Base-by-base conservation (phyloP, 192 early-diverging fungal species). In the Linnemannia exigua region DNA sequence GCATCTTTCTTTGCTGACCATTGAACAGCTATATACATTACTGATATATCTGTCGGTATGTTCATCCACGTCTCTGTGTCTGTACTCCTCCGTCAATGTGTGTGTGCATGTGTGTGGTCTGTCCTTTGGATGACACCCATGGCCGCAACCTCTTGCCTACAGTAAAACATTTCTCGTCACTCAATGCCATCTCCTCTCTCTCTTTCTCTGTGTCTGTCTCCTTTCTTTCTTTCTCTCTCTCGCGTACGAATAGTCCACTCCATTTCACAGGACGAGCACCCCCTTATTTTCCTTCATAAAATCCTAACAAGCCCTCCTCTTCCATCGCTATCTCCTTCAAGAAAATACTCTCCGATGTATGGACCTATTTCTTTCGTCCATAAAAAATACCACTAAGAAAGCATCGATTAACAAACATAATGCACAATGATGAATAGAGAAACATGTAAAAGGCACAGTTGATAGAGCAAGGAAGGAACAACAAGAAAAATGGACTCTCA, bases 401-500 rank as follows among this genome's bases (percentile, higher is more conserved):
- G 11, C 5, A 54, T 6, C 2, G 11, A 31, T 31, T 37, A 58
- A 5, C 17, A 58, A 63, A 44, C 47, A 51, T 73, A 11, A 31
- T 54, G 58, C 51, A 41, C 58, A 61, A 75, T 58, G 52, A 52
- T 58, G 73, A 22, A 16, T 41, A 66, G 69, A 37, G 50, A 41
- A 31, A 70, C 50, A 31, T 47, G n/a, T n/a, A n/a, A n/a, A n/a
- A 70, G 48, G 37, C 31, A 70, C 67, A 67, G n/a, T 70, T 44
- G 17, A 15, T 2, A 19, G 35, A 63, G 14, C 58, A 63, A 28
- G 25, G 11, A 31, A 28, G 31, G 28, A 63, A 63, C 19, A 31
- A 9, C 12, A 2, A 54, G 70, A 37, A 78, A 58, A 22, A 70
- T 78, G 47, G 76, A 78, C 76, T 78, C 67, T 78, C 76, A 78